phyloP scores from a whole-genome alignment of 2,329 filamentous ascomycete species.

The Aspergillus puulaauensis region DNA sequence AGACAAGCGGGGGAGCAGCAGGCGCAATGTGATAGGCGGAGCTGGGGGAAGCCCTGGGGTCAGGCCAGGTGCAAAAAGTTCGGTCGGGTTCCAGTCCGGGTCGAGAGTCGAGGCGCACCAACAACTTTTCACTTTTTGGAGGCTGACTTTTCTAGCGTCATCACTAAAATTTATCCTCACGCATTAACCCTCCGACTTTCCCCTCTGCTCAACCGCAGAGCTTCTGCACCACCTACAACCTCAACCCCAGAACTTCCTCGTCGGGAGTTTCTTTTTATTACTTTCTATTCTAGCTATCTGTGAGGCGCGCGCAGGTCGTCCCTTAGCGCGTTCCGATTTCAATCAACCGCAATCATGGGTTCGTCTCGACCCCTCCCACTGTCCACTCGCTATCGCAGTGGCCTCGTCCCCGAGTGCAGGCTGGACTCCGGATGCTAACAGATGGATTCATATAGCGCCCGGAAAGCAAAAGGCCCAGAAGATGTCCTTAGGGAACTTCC shows the following conservation, averaged over 20 bases:
- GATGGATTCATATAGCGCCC: constrained; percentile 62
- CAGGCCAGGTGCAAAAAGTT: constrained; percentile 7
- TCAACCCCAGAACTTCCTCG: constrained; percentile 22
- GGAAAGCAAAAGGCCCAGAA: constrained; percentile 93
- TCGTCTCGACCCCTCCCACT: constrained; percentile 27
- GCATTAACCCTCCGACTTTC: constrained; percentile 36
- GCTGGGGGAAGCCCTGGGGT: constrained; percentile 18
- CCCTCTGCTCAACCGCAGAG: constrained; percentile 27
- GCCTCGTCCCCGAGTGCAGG: constrained; percentile 10
- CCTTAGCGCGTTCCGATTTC: constrained; percentile 38
- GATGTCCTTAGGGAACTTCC: constrained; percentile 96
- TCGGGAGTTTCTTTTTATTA: constrained; percentile 17
- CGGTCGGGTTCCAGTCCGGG: constrained; percentile 11
- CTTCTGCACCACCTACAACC: constrained; percentile 21
- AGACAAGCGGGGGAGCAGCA: background rate
- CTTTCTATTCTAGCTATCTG: constrained; percentile 23
- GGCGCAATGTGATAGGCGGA: background rate
- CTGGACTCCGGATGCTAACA: constrained; percentile 44
- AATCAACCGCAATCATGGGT: constrained; percentile 61
- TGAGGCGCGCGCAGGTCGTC: constrained; percentile 41
- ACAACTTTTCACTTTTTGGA: constrained; percentile 30
- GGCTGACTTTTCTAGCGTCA: constrained; percentile 44
- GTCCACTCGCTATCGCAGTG: constrained; percentile 7
- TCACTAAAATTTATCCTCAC: constrained; percentile 44
- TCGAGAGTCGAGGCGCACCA: constrained; percentile 26